These are phyloP conservation scores for Paramecium biaurelia DNA, from an alignment of 73 alveolate genomes.

Conservation along the genomic window DNA sequence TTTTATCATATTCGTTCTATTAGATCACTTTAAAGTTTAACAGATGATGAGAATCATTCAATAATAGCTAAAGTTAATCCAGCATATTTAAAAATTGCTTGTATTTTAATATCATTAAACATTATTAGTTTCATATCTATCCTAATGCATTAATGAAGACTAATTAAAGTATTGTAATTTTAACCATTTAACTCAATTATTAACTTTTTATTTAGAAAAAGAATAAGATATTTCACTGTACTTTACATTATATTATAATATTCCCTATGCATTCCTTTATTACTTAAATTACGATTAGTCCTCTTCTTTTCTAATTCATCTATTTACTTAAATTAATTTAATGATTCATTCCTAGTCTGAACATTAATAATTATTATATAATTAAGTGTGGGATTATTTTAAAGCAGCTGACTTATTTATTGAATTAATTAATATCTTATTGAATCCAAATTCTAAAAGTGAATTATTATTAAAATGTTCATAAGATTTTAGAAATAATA, in stretches of 20 bases:
- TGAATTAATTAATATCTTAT: not conserved
- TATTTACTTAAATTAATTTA: not conserved
- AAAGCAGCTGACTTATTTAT: not conserved
- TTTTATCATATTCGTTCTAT: conserved; percentile 3
- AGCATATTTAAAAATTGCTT: not conserved
- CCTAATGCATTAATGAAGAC: conserved; percentile 7
- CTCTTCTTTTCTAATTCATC: not conserved
- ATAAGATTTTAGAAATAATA: not conserved
- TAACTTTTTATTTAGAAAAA: not conserved
- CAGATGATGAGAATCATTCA: conserved; percentile 45
- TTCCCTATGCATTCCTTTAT: not conserved
- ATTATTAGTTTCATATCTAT: not conserved
- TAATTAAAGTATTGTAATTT: not conserved
- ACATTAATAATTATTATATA: not conserved
- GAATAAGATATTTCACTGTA: conserved; percentile 27
- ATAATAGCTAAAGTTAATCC: conserved; percentile 41
- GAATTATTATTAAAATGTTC: not conserved
- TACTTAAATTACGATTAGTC: not conserved
- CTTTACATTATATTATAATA: not conserved
- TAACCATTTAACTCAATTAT: not conserved
- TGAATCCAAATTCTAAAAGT: not conserved
- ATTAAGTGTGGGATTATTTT: conserved; percentile 4
- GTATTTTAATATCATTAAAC: not conserved
- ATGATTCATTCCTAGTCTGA: not conserved
- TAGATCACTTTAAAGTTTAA: not conserved